These are phyloP conservation scores for Bipolaris victoriae DNA, from an alignment of 2,329 filamentous ascomycete genomes.

Conservation along the genomic window DNA sequence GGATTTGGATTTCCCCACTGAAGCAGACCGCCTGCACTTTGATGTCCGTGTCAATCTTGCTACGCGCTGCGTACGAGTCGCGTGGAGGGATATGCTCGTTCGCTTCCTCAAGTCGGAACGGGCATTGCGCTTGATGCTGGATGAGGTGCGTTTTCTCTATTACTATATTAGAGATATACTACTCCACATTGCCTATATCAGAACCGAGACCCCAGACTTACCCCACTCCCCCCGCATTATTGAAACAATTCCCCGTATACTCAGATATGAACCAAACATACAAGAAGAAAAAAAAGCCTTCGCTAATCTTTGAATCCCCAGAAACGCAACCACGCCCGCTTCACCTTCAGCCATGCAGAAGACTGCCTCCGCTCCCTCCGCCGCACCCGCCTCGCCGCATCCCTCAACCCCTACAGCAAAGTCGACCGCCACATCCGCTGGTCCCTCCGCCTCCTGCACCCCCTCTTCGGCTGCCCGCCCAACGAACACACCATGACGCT, in stretches of 20 bases:
- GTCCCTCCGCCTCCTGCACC: conserved; percentile 27
- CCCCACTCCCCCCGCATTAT: too few species aligned
- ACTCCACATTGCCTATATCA: not conserved
- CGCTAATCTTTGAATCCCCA: not conserved
- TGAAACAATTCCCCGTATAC: too few species aligned
- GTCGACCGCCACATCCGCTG: conserved; percentile 29
- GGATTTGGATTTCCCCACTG: conserved; percentile 30
- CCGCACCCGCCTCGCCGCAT: conserved; percentile 28
- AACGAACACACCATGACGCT: conserved; percentile 18
- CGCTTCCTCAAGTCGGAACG: conserved; percentile 33
- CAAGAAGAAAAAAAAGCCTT: too few species aligned
- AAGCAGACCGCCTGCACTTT: conserved; percentile 8
- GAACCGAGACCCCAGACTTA: too few species aligned
- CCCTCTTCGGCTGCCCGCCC: conserved; percentile 29
- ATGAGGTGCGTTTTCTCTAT: conserved; percentile 19
- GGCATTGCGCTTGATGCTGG: conserved; percentile 25
- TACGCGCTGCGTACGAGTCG: conserved; percentile 13
- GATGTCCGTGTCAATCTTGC: conserved; percentile 18
- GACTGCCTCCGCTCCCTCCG: conserved; percentile 39
- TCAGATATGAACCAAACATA: too few species aligned
- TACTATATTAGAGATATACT: not conserved
- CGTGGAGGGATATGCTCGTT: conserved; percentile 35
- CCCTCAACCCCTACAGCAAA: conserved; percentile 19
- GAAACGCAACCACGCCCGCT: conserved; percentile 16
- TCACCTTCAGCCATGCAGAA: conserved; percentile 34